Conservation (phyloP, 768 basidiomycete species). For the Termitomyces sp. region DNA sequence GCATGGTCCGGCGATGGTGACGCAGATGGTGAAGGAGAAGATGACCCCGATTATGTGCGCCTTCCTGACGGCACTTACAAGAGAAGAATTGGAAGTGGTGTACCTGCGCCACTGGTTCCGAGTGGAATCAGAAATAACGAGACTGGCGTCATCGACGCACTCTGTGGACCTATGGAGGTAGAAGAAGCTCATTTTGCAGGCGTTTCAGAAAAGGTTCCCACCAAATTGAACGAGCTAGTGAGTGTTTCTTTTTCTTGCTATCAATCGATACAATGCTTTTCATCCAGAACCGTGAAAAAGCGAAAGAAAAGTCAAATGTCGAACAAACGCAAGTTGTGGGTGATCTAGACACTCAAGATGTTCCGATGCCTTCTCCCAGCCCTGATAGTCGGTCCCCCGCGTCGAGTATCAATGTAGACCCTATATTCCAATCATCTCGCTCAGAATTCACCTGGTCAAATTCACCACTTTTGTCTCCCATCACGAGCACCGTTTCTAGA, state of each 20-base stretch:
- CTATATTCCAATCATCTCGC: conserved; percentile 5
- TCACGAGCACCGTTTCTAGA: conserved; percentile 11
- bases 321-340: conserved; percentile 41
- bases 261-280: background rate
- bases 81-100: conserved; percentile 10
- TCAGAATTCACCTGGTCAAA: conserved; percentile 4
- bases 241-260: conserved; percentile 10
- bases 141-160: conserved; percentile 47
- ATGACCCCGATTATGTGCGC: conserved; percentile 43
- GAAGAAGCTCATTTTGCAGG: conserved; percentile 51
- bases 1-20: conserved; percentile 64
- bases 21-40: conserved; percentile 58
- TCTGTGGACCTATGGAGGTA: conserved; percentile 26
- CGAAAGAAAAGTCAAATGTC: conserved; percentile 21
- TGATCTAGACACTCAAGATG: conserved; percentile 10
- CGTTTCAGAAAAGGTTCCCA: conserved; percentile 45
- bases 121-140: conserved; percentile 56
- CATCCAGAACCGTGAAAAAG: conserved; percentile 9
- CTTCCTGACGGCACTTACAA: conserved; percentile 34
- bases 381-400: conserved; percentile 4
- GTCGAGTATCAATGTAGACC: conserved; percentile 1
- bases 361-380: conserved; percentile 4
- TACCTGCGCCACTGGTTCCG: conserved; percentile 33
- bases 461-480: conserved; percentile 8
- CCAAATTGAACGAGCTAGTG: conserved; percentile 56